A percentile compares a stretch with the other conserved stretches of the same genome.
phyloP scores from a whole-genome alignment of 768 basidiomycete genomes.

The Hypsizygus marmoreus region DNA sequence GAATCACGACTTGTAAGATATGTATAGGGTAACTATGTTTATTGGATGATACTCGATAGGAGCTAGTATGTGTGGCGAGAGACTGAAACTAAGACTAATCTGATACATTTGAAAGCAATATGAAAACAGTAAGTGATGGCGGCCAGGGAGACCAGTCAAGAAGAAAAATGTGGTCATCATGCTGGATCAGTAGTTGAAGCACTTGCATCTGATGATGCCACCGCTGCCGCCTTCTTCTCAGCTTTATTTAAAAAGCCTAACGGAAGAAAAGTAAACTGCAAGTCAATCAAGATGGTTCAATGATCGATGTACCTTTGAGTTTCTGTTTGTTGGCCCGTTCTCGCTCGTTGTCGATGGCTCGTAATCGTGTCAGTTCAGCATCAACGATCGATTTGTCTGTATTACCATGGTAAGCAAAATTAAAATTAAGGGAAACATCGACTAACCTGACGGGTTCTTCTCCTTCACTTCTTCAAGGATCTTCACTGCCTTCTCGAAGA shows the following conservation, averaged over 20 bases:
- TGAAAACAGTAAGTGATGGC: slow-evolving; percentile 8
- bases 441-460: slow-evolving; percentile 63
- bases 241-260: slow-evolving; percentile 52
- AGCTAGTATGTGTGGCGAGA: background rate
- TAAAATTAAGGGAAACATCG: slow-evolving; percentile 3
- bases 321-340: slow-evolving; percentile 68
- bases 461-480: slow-evolving; percentile 65
- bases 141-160: background rate
- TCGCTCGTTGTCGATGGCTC: slow-evolving; percentile 64
- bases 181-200: slow-evolving; percentile 4
- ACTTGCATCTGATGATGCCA: slow-evolving; percentile 3
- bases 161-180: background rate
- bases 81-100: background rate
- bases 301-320: slow-evolving; percentile 58
- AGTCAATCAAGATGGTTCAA: background rate
- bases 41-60: background rate
- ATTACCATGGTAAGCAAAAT: slow-evolving; percentile 3
- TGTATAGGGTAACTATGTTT: slow-evolving; percentile 3
- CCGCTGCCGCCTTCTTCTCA: slow-evolving; percentile 18
- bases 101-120: slow-evolving; percentile 10
- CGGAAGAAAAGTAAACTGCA: background rate
- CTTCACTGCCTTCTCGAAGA: slow-evolving; percentile 69
- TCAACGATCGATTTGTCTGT: slow-evolving; percentile 60
- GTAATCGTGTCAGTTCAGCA: slow-evolving; percentile 65
- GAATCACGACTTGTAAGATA: slow-evolving; percentile 3